phyloP scores from a whole-genome alignment of 768 basidiomycete genomes.

The Podaxis pistillaris region DNA sequence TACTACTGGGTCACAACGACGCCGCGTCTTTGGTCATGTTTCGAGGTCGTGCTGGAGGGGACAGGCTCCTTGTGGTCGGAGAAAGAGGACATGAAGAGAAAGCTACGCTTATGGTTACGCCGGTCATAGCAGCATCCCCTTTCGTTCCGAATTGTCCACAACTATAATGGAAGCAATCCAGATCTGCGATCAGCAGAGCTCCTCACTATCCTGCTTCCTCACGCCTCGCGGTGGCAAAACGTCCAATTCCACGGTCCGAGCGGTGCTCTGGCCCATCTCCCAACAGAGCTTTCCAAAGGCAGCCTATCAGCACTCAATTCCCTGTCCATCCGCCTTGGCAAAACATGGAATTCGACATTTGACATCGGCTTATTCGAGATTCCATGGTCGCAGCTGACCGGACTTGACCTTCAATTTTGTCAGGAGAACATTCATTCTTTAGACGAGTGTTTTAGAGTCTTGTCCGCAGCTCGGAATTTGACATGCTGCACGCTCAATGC shows the following conservation, averaged over 20 bases:
- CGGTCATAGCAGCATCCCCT: slow-evolving; percentile 34
- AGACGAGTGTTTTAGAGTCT: slow-evolving; percentile 33
- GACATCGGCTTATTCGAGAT: slow-evolving; percentile 27
- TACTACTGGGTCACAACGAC: slow-evolving; percentile 34
- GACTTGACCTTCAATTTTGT: slow-evolving; percentile 35
- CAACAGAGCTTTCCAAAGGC: slow-evolving; percentile 18
- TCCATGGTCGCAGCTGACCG: slow-evolving; percentile 40
- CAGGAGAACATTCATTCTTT: slow-evolving; percentile 32
- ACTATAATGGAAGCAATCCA: slow-evolving; percentile 17
- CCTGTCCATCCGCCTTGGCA: slow-evolving; percentile 30
- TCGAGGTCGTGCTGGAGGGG: slow-evolving; percentile 31
- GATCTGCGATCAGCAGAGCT: slow-evolving; percentile 26
- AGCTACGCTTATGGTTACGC: slow-evolving; percentile 30
- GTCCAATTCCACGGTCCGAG: slow-evolving; percentile 34
- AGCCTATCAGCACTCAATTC: slow-evolving; percentile 29
- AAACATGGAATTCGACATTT: slow-evolving; percentile 22
- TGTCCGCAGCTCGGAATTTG: slow-evolving; percentile 31
- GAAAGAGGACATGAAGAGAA: slow-evolving; percentile 13
- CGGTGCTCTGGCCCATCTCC: slow-evolving; percentile 24
- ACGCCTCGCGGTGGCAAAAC: slow-evolving; percentile 36
- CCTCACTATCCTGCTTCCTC: slow-evolving; percentile 28
- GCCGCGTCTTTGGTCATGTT: slow-evolving; percentile 47
- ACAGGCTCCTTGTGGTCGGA: slow-evolving; percentile 21
- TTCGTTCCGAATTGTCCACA: slow-evolving; percentile 29
- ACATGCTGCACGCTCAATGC: slow-evolving; percentile 31